These are phyloP conservation scores for Botrytis medusae DNA, from an alignment of 2,329 filamentous ascomycete species.

Conservation along the genomic window DNA sequence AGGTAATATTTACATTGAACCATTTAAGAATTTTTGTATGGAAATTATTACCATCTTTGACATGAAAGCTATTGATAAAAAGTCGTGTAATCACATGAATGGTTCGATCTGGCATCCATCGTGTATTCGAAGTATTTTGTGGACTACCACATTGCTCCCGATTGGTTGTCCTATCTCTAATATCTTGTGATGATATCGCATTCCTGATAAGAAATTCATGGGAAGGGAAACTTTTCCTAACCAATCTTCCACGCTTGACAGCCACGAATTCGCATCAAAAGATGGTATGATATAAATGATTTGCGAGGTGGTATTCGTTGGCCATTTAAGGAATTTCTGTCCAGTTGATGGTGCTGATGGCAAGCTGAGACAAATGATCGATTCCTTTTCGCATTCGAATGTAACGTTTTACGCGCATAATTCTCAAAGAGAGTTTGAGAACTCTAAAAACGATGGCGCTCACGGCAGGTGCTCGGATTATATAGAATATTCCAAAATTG, in stretches of 20 bases:
- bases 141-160: constrained; percentile 8
- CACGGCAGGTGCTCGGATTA: not conserved
- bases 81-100: constrained; percentile 18
- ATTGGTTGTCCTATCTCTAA: not conserved
- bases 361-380: not conserved
- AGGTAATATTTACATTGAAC: not conserved
- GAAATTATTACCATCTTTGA: constrained; percentile 14
- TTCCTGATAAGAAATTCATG: constrained; percentile 4
- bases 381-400: not conserved
- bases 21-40: not conserved
- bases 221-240: constrained; percentile 8
- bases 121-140: constrained; percentile 2
- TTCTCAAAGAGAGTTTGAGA: not conserved
- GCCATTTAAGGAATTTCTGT: constrained; percentile 2
- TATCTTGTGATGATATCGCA: constrained; percentile 7
- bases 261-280: not conserved
- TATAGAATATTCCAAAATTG: not conserved
- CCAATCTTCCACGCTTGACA: not conserved
- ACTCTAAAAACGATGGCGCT: not conserved
- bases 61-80: not conserved
- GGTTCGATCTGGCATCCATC: constrained; percentile 1
- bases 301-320: not conserved
- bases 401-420: not conserved
- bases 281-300: not conserved
- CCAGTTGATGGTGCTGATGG: not conserved